phyloP scores from a whole-genome alignment of 352 stramenopile species.

The Globisporangium spiculum region DNA sequence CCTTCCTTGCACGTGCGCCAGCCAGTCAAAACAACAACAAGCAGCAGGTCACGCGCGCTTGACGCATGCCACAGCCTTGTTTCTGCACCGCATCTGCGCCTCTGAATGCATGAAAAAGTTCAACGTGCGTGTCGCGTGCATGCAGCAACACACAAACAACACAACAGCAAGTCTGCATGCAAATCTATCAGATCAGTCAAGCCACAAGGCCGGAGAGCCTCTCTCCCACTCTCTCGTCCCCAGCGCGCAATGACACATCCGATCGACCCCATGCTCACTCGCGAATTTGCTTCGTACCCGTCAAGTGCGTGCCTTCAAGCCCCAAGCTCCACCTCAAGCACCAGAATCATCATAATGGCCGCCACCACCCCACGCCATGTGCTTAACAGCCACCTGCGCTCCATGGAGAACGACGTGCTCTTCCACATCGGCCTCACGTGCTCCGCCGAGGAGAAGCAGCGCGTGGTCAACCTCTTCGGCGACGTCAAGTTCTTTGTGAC shows the following conservation, averaged over 20 bases:
- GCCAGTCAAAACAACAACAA: constrained; percentile 4
- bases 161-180: constrained; percentile 1
- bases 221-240: neutral
- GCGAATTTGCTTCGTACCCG: constrained; percentile 13
- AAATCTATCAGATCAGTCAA: neutral
- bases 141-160: neutral
- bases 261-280: constrained; percentile 3
- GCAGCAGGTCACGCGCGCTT: too few species aligned
- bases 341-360: constrained; percentile 1
- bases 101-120: constrained; percentile 17
- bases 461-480: constrained; percentile 51
- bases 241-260: neutral
- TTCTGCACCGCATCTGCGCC: constrained; percentile 1
- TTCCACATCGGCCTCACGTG: constrained; percentile 77
- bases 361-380: constrained; percentile 31
- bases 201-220: neutral
- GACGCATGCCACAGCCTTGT: neutral
- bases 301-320: neutral
- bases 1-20: neutral
- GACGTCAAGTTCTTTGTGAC: constrained; percentile 81
- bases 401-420: constrained; percentile 65
- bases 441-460: constrained; percentile 40
- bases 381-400: constrained; percentile 56
- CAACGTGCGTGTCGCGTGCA: constrained; percentile 16
- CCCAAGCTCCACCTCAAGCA: neutral